Conservation (phyloP, 2,329 filamentous ascomycete genomes). For the Colletotrichum limetticola region DNA sequence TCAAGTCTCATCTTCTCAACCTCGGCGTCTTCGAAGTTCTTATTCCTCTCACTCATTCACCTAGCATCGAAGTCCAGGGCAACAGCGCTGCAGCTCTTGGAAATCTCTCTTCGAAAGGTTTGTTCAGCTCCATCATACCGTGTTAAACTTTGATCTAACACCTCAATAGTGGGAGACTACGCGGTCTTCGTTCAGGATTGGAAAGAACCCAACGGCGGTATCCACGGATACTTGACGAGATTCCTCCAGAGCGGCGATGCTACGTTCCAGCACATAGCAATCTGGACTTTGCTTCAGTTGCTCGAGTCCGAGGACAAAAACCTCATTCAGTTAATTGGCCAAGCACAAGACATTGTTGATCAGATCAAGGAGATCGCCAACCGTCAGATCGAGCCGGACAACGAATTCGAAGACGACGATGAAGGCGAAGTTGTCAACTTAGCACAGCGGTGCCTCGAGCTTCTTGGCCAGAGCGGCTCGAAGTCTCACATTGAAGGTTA, state of each 20-base stretch:
- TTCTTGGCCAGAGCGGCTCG: constrained; percentile 79
- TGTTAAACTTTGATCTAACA: constrained; percentile 27
- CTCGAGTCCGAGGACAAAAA: constrained; percentile 94
- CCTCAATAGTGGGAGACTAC: constrained; percentile 88
- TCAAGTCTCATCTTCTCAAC: constrained; percentile 90
- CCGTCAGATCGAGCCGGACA: constrained; percentile 86
- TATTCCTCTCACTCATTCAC: constrained; percentile 93
- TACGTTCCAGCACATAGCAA: constrained; percentile 98
- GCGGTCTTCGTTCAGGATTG: constrained; percentile 95
- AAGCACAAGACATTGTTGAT: constrained; percentile 89
- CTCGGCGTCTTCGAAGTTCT: constrained; percentile 96
- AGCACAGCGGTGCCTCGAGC: constrained; percentile 88
- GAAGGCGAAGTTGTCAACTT: constrained; percentile 93
- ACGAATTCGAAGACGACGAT: constrained; percentile 87
- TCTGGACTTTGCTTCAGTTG: constrained; percentile 96
- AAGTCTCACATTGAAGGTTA: constrained; percentile 87
- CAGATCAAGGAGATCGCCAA: constrained; percentile 94
- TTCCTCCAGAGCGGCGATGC: constrained; percentile 95
- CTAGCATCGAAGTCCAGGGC: constrained; percentile 97
- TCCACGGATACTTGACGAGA: constrained; percentile 92
- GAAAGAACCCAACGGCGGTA: constrained; percentile 91
- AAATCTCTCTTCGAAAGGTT: constrained; percentile 97
- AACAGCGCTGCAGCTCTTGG: constrained; percentile 97
- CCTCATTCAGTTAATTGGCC: constrained; percentile 87
- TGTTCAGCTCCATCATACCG: constrained; percentile 37